Evolutionary conservation across 2,329 filamentous ascomycete species (phyloP).

Genomic region (Paraphoma sp.): DNA sequence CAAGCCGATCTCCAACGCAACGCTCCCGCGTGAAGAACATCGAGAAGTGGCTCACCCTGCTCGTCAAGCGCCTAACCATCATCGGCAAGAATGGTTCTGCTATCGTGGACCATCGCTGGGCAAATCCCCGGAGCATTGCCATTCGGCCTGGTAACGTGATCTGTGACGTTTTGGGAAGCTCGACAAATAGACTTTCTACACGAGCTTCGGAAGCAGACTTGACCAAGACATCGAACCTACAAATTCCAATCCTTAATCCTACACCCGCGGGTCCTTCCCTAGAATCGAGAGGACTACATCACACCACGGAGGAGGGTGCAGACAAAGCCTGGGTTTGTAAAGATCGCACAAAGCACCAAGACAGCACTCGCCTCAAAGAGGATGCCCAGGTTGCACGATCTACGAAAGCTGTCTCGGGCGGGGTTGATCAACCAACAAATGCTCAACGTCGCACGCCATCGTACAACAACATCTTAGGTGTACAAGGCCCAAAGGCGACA

Average conservation of each 20-base stretch:
- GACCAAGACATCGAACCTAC: too few relatives aligned
- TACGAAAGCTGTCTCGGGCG: neutral
- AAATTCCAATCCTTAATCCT: too few relatives aligned
- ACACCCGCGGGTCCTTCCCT: too few relatives aligned
- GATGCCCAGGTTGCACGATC: neutral
- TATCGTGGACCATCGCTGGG: slow-evolving; percentile 30
- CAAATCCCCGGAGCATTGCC: neutral
- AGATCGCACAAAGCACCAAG: neutral
- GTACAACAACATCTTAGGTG: slow-evolving; percentile 8
- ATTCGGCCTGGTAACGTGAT: too few relatives aligned
- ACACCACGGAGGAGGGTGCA: too few relatives aligned
- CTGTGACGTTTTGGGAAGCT: too few relatives aligned
- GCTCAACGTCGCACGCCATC: slow-evolving; percentile 6
- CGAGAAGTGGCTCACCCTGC: neutral
- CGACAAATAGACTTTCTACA: too few relatives aligned
- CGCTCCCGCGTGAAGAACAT: neutral
- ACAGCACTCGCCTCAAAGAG: slow-evolving; percentile 1
- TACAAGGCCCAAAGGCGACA: slow-evolving; percentile 27
- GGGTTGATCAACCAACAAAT: neutral
- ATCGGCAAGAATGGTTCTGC: slow-evolving; percentile 13
- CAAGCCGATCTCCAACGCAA: slow-evolving; percentile 9
- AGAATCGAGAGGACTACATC: too few relatives aligned
- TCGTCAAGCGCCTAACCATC: slow-evolving; percentile 25
- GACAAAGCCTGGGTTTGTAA: too few relatives aligned
- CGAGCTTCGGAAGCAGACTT: too few relatives aligned